Conservation (phyloP, 2,329 filamentous ascomycete genomes). For the Epichloe coenophiala region DNA sequence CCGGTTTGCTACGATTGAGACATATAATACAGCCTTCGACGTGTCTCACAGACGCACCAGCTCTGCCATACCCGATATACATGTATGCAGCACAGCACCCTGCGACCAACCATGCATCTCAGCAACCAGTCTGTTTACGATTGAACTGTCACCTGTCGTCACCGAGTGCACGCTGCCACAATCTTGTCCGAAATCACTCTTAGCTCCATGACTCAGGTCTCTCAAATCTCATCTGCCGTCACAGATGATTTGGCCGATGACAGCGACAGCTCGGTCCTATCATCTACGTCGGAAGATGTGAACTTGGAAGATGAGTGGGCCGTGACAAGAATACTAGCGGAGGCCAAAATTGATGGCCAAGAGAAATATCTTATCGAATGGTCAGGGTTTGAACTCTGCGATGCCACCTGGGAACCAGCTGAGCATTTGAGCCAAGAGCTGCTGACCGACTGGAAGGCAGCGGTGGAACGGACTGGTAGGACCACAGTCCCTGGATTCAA, state of each 20-base stretch:
- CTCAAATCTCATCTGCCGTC: not conserved
- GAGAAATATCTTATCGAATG: conserved; percentile 24
- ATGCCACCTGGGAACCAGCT: conserved; percentile 37
- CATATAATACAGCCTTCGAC: too few species aligned
- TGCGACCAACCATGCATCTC: not conserved
- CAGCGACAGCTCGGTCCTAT: conserved; percentile 17
- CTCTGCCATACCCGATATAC: not conserved
- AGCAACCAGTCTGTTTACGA: not conserved
- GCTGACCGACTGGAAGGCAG: conserved; percentile 28
- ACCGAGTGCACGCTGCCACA: not conserved
- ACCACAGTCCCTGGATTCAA: conserved; percentile 24
- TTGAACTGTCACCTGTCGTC: not conserved
- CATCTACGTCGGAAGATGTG: conserved; percentile 20
- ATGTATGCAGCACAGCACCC: not conserved
- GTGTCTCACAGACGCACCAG: too few species aligned
- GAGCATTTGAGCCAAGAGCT: conserved; percentile 27
- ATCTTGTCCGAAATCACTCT: not conserved
- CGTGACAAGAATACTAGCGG: conserved; percentile 38
- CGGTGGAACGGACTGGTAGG: conserved; percentile 21
- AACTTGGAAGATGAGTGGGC: conserved; percentile 30
- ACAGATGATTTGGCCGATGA: not conserved
- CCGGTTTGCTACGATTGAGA: too few species aligned
- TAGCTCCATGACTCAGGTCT: not conserved
- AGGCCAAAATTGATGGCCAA: conserved; percentile 19
- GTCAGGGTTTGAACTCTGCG: conserved; percentile 20